phyloP scores from a whole-genome alignment of 805 yeast genomes.

The Jamesozyma jinghongensis region DNA sequence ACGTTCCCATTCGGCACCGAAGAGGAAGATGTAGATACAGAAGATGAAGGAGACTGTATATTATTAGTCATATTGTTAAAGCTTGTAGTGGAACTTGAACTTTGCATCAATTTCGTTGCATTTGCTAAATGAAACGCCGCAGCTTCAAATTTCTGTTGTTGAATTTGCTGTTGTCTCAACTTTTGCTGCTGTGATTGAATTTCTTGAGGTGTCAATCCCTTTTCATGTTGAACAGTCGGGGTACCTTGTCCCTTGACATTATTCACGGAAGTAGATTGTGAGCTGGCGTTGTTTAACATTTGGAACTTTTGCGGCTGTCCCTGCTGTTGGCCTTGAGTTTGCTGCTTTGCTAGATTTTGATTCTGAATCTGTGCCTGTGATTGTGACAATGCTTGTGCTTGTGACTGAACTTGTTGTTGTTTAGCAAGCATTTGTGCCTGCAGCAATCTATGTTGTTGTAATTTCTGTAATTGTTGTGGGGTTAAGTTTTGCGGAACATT shows the following conservation, averaged over 20 bases:
- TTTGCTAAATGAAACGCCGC: conserved; percentile 28
- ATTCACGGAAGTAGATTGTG: background rate
- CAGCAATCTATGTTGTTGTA: conserved; percentile 22
- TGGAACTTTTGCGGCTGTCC: background rate
- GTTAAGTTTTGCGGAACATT: conserved; percentile 15
- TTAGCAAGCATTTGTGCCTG: conserved; percentile 11
- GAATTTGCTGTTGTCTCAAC: conserved; percentile 28
- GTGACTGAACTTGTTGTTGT: conserved; percentile 11
- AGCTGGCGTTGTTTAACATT: background rate
- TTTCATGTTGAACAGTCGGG: conserved; percentile 7
- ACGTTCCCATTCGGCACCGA: background rate
- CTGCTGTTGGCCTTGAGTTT: conserved; percentile 1
- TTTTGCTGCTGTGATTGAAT: conserved; percentile 29
- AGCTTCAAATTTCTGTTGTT: conserved; percentile 28
- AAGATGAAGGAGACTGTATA: conserved; percentile 1
- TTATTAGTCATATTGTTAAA: background rate
- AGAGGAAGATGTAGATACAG: too few relatives aligned
- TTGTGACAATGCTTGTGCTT: conserved; percentile 6
- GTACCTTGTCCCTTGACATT: background rate
- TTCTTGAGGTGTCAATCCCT: conserved; percentile 28
- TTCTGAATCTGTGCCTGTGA: conserved; percentile 11
- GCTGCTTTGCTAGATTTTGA: conserved; percentile 6
- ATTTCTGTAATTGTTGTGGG: conserved; percentile 19
- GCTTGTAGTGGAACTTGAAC: conserved; percentile 3
- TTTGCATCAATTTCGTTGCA: conserved; percentile 26